Evolutionary conservation across 1,139 yeast species (phyloP), one percentile per base, ranked within the genome.

Genomic region (Kurtzmaniella quercitrusa): DNA sequence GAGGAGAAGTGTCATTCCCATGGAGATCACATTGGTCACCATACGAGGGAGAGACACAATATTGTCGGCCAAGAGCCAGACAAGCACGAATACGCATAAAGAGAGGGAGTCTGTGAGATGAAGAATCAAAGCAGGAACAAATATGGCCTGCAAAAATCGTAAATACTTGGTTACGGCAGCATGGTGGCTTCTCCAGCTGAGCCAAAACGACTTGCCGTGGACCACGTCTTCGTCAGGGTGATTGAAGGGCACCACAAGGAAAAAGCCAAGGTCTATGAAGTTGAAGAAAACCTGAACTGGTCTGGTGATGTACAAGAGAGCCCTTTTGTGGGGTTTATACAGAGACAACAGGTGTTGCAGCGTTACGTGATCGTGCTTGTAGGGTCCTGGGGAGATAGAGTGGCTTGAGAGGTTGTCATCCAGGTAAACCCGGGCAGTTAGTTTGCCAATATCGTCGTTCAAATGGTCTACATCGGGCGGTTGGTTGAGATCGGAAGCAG

Each of bases 211-310:
- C 5, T 15, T 27, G 6, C 3, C 14, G 12, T 27, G 31, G 14
- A 3, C 14, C 7, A 9, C 14, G 9, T 31, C 18, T 14, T 31
- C 36, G 11, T 14, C 36, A 14, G 3, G 12, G 12, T 34, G 21
- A 17, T 34, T 23, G 15, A 38, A 44, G 15, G 46, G 46, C 7
- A 44, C 17, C 14, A 34, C 21, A 12, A 34, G 7, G 18, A n/a
- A 44, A 10, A 41, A 39, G 2, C 29, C 8, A 9, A 44, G 37
- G 25, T 44, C 46, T n/a, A 44, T 41, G 19, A 39, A 8, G 27
- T 44, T 44, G 36, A 40, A 41, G 12, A 38, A n/a, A 4, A 41
- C 37, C 23, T 41, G 46, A 10, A 41, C 21, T 16, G 31, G n/a
- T 15, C 34, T 15, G 11, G 41, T 25, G 34, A 48, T 44, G 19